phyloP scores from a whole-genome alignment of 2,329 filamentous ascomycete species.

The Colletotrichum sp. region DNA sequence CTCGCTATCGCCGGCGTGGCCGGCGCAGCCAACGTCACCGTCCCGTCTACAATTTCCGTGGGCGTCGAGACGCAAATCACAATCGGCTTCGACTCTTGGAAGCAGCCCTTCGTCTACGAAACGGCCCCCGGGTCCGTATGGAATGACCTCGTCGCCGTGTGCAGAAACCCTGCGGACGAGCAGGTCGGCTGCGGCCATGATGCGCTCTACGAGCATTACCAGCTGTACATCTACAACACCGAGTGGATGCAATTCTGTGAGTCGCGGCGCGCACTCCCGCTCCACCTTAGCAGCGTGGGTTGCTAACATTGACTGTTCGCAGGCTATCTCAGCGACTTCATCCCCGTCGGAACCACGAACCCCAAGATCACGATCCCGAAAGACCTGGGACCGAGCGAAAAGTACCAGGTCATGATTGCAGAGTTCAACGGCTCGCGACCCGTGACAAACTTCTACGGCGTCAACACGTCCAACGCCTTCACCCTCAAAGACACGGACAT shows the following conservation, averaged over 20 bases:
- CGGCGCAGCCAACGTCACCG: neutral
- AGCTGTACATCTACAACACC: neutral
- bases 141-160: neutral
- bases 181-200: neutral
- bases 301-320: neutral
- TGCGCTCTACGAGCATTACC: slow-evolving; percentile 1
- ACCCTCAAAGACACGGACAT: neutral
- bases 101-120: slow-evolving; percentile 10
- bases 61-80: slow-evolving; percentile 7
- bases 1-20: neutral
- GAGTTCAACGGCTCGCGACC: neutral
- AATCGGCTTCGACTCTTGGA: slow-evolving; percentile 1
- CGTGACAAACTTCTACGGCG: neutral
- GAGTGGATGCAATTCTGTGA: neutral
- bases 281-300: no score
- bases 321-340: neutral
- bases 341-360: neutral
- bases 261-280: neutral
- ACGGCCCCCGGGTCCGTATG: neutral
- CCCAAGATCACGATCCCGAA: neutral
- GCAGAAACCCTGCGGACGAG: neutral
- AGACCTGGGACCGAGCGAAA: neutral
- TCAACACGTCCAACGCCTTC: neutral
- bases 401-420: neutral
- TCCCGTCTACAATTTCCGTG: neutral